Evolutionary conservation across 1,284 basidiomycete genomes (phyloP).

Genomic region (Apiotrichum akiyoshidainum): DNA sequence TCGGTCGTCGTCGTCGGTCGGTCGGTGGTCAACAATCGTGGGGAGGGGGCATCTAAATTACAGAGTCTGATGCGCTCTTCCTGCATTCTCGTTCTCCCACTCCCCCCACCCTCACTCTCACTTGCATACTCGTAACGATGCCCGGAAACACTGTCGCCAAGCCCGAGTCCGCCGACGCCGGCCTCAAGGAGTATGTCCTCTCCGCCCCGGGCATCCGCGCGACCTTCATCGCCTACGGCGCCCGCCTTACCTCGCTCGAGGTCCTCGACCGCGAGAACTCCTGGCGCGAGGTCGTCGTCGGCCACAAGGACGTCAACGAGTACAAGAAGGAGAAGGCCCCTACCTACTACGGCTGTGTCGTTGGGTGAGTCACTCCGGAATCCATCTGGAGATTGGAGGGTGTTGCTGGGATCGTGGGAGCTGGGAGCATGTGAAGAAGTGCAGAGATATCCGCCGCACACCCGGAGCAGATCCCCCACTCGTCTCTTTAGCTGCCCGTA

Average conservation of each 20-base stretch:
- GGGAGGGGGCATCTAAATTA: neutral
- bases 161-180: constrained; percentile 1
- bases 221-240: constrained; percentile 35
- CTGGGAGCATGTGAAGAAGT: no score
- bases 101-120: neutral
- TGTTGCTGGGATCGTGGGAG: no score
- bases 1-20: no score
- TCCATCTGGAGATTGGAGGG: neutral
- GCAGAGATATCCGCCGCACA: neutral
- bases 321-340: constrained; percentile 28
- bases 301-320: constrained; percentile 25
- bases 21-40: neutral
- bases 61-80: neutral
- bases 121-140: neutral
- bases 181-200: constrained; percentile 27
- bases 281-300: constrained; percentile 34
- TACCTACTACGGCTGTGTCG: constrained; percentile 33
- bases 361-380: constrained; percentile 29
- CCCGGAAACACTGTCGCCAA: neutral
- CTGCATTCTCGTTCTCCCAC: neutral
- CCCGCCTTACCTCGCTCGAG: constrained; percentile 32
- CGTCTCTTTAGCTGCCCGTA: neutral
- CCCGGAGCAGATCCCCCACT: neutral
- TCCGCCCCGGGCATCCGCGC: constrained; percentile 34
- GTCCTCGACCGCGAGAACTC: constrained; percentile 27